These are phyloP conservation scores for Kokia cookei DNA, from an alignment of 441 rosid genomes.

Conservation along the genomic window DNA sequence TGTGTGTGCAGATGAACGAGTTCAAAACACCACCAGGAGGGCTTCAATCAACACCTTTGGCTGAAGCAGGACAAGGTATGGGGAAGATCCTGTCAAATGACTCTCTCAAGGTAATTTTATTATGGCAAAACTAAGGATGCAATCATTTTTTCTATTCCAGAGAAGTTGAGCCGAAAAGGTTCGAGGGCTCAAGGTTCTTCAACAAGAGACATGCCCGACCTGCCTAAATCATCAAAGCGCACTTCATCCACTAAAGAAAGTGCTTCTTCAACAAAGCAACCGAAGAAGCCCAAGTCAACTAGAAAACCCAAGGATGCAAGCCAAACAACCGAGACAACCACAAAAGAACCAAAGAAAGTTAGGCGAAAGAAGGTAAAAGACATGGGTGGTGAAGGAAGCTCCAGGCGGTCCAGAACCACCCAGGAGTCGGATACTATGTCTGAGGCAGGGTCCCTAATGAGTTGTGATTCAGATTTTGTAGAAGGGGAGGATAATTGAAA, in stretches of 20 bases:
- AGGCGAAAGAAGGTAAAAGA: slow-evolving; percentile 56
- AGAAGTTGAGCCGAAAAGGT: slow-evolving; percentile 10
- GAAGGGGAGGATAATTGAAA: slow-evolving; percentile 7
- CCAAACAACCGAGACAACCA: slow-evolving; percentile 17
- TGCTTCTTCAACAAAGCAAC: slow-evolving; percentile 24
- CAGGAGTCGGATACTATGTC: slow-evolving; percentile 13
- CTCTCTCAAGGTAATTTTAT: slow-evolving; percentile 24
- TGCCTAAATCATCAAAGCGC: slow-evolving; percentile 50
- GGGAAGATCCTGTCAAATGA: slow-evolving; percentile 21
- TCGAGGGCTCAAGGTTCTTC: slow-evolving; percentile 7
- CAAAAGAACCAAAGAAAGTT: slow-evolving; percentile 34
- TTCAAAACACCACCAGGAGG: slow-evolving; percentile 28
- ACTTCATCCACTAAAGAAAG: slow-evolving; percentile 22
- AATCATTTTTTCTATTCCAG: background rate
- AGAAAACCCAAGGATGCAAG: slow-evolving; percentile 14
- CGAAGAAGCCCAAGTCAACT: slow-evolving; percentile 26
- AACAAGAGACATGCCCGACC: slow-evolving; percentile 26
- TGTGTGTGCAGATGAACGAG: slow-evolving; percentile 50
- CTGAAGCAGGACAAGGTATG: slow-evolving; percentile 7
- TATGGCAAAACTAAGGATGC: background rate
- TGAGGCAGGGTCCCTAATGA: slow-evolving; percentile 16
- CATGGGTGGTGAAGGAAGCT: slow-evolving; percentile 19
- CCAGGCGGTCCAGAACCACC: slow-evolving; percentile 23
- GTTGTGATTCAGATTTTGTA: slow-evolving; percentile 12
- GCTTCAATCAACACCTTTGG: slow-evolving; percentile 23